phyloP scores from a whole-genome alignment of 1,284 basidiomycete species.

The Leccinum pachyderme region DNA sequence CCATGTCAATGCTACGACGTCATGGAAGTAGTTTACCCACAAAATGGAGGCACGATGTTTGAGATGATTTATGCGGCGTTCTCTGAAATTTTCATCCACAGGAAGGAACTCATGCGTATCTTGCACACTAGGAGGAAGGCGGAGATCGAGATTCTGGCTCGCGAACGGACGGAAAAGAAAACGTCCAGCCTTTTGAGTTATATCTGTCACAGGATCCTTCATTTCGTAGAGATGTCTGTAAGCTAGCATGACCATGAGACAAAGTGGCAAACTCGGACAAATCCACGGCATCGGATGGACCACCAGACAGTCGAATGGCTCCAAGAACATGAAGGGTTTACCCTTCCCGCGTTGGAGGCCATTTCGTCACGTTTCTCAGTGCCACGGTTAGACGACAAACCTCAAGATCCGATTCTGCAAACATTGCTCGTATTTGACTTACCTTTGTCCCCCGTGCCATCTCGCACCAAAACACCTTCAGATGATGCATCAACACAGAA shows the following conservation, averaged over 20 bases:
- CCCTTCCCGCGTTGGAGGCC: slow-evolving; percentile 33
- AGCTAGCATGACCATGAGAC: slow-evolving; percentile 3
- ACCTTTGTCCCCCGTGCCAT: neutral
- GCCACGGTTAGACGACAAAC: slow-evolving; percentile 57
- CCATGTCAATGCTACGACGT: slow-evolving; percentile 61
- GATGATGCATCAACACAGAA: neutral
- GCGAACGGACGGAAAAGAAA: slow-evolving; percentile 10
- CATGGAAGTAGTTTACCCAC: slow-evolving; percentile 45
- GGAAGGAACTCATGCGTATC: slow-evolving; percentile 78
- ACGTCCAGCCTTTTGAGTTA: slow-evolving; percentile 27
- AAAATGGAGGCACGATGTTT: slow-evolving; percentile 66
- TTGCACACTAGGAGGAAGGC: slow-evolving; percentile 79
- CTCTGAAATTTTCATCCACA: slow-evolving; percentile 26
- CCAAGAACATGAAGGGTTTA: slow-evolving; percentile 18
- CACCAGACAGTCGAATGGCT: slow-evolving; percentile 13
- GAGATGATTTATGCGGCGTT: neutral
- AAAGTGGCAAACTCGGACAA: neutral
- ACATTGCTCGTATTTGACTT: slow-evolving; percentile 38
- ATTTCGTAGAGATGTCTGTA: slow-evolving; percentile 28
- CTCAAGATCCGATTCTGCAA: slow-evolving; percentile 75
- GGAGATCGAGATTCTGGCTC: slow-evolving; percentile 77
- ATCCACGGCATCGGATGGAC: neutral
- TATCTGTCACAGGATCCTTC: slow-evolving; percentile 26
- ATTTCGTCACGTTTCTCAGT: slow-evolving; percentile 53
- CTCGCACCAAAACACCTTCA: neutral